phyloP scores from a whole-genome alignment of 2,329 filamentous ascomycete species.

The Stemphylium vesicarium region DNA sequence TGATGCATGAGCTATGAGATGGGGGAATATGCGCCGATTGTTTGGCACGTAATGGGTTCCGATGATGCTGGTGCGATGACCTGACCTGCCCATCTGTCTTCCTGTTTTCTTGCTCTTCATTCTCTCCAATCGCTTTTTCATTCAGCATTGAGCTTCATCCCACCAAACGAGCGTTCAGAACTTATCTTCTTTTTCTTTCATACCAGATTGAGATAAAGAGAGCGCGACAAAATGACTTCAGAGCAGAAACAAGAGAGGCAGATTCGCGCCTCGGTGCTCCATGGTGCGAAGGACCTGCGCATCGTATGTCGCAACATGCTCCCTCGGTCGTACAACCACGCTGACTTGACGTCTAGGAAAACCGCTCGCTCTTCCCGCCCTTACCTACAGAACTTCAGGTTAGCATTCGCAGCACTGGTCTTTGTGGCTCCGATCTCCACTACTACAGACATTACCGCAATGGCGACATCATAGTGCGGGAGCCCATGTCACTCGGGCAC shows the following conservation, averaged over 20 bases:
- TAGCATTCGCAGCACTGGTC: constrained; percentile 68
- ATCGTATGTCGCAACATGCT: constrained; percentile 54
- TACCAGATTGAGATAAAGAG: neutral
- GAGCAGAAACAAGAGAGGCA: constrained; percentile 35
- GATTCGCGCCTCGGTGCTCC: constrained; percentile 62
- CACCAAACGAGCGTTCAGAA: neutral
- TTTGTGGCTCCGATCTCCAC: constrained; percentile 76
- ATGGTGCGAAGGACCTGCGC: constrained; percentile 66
- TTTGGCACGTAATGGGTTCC: constrained; percentile 17
- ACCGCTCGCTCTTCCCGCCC: constrained; percentile 56
- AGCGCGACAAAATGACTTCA: constrained; percentile 25
- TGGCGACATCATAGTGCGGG: constrained; percentile 80
- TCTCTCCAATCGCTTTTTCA: neutral
- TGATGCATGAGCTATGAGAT: constrained; percentile 26
- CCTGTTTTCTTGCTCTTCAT: neutral
- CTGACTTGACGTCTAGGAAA: constrained; percentile 55
- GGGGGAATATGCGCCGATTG: constrained; percentile 30
- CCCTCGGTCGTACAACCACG: neutral
- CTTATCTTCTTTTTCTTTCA: neutral
- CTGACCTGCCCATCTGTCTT: constrained; percentile 1
- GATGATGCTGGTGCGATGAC: constrained; percentile 3
- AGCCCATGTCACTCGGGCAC: constrained; percentile 81
- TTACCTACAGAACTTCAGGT: constrained; percentile 65
- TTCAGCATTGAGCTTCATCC: neutral
- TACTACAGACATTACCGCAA: constrained; percentile 90